These are phyloP conservation scores for Xylariaceae sp. DNA, from an alignment of 2,329 filamentous ascomycete genomes.

Conservation along the genomic window DNA sequence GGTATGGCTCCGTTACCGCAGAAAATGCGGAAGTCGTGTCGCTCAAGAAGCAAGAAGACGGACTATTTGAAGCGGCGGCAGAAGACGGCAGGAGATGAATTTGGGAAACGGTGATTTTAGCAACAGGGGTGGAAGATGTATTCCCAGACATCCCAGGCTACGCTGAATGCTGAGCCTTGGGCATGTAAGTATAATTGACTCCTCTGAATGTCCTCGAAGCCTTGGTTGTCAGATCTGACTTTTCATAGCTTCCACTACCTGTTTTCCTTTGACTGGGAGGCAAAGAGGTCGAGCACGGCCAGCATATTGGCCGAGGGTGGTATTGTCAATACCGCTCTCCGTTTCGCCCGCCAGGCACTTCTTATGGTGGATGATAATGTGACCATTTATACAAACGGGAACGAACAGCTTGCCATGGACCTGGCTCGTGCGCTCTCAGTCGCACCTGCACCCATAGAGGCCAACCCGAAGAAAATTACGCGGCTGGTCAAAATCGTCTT, in stretches of 20 bases:
- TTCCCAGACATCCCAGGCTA: constrained; percentile 27
- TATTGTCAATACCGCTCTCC: constrained; percentile 4
- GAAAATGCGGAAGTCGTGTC: constrained; percentile 15
- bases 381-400: constrained; percentile 12
- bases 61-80: constrained; percentile 14
- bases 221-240: neutral
- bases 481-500: constrained; percentile 9
- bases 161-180: constrained; percentile 24
- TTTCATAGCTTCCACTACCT: constrained; percentile 20
- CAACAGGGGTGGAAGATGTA: constrained; percentile 24
- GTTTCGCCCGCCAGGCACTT: constrained; percentile 13
- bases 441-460: constrained; percentile 17
- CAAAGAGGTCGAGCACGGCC: neutral
- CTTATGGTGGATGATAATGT: constrained; percentile 16
- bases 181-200: constrained; percentile 23
- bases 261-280: constrained; percentile 19
- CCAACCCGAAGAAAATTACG: constrained; percentile 13
- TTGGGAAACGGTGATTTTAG: constrained; percentile 22
- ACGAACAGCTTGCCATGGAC: constrained; percentile 14
- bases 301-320: constrained; percentile 16
- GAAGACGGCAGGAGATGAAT: constrained; percentile 8
- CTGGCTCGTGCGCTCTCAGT: constrained; percentile 3
- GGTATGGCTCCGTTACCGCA: constrained; percentile 23
- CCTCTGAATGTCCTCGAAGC: no score
- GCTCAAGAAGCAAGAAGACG: constrained; percentile 16